Base-by-base conservation (phyloP, 768 basidiomycete genomes). In the Omphalotus guepiniiformis region DNA sequence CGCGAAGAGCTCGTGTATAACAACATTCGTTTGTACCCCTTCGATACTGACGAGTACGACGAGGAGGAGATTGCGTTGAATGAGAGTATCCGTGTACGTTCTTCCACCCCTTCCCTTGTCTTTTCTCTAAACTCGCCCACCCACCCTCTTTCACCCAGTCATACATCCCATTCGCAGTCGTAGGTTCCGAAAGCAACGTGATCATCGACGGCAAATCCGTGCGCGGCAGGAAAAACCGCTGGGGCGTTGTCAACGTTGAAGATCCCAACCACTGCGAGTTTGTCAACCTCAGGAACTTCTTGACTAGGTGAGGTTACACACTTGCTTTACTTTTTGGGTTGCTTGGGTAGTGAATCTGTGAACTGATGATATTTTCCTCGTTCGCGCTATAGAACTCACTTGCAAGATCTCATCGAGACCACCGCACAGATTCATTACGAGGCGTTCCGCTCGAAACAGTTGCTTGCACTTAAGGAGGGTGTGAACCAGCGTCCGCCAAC, bases 361-460 rank as follows among this genome's bases (percentile, higher is more conserved):
- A n/a, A 27, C 23, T 51, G n/a, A 45, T 39, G 29, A 22, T 32
- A 12, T 22, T 21, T n/a, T 27, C 18, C 13, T 39, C 19, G 12
- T 12, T n/a, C 23, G 22, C 29, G 29, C 42, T 36, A 39, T 51
- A 88, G 94, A 69, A 95, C 95, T 25, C 96, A 99, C 71, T 68
- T 99, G 62, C 95, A 99, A 67, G 95, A 98, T 62, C 72, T 99
- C 63, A 99, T 99, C 63, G 95, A 99, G 76, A 96, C 95, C 47
- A 98, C 96, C 8, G 93, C 96, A 9, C 90, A 94, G 68, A 96
- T 95, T 65, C 95, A 99, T 71, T 99, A 98, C 66, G 95, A 99
- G 74, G 93, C 94, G 7, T 99, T 99, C 92, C 84, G 95, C 55
- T 95, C 93, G 58, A 97, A 97, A 74, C 95, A 99, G 73, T 70